Percentiles rank a stretch among this genome's conserved stretches.
Evolutionary conservation across 345 rosid species (phyloP).

Genomic region (Hirschfeldia incana): DNA sequence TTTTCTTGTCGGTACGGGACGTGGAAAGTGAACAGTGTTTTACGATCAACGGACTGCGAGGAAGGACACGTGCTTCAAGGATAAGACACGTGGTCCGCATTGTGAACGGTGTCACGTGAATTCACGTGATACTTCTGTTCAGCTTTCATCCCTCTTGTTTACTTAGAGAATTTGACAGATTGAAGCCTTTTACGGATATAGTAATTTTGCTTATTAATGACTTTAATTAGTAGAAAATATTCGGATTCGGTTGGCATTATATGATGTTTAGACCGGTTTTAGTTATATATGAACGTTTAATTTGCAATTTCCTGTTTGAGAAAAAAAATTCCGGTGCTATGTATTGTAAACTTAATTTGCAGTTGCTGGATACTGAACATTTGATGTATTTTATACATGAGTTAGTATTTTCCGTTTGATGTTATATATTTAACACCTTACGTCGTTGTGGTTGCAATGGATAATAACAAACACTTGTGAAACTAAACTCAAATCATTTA

Average conservation of each 20-base stretch:
- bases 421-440: background rate
- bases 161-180: conserved; percentile 21
- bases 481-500: too few relatives aligned
- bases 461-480: background rate
- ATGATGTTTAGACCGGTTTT: background rate
- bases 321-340: conserved; percentile 8
- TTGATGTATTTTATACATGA: conserved; percentile 2
- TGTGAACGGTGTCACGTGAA: conserved; percentile 26
- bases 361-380: background rate
- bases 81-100: conserved; percentile 9
- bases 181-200: background rate
- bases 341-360: background rate
- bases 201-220: background rate
- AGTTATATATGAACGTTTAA: background rate
- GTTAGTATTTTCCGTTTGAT: conserved; percentile 4
- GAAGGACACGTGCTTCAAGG: conserved; percentile 26
- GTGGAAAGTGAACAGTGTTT: conserved; percentile 22
- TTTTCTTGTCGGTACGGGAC: conserved; percentile 18
- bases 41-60: background rate
- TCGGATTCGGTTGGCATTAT: conserved; percentile 9
- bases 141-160: background rate
- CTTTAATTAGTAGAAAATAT: conserved; percentile 1
- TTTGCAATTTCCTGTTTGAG: background rate
- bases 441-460: background rate
- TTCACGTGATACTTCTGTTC: conserved; percentile 19